Evolutionary conservation across 106 monocot genomes (phyloP).

Genomic region (Dendrobium nobile): DNA sequence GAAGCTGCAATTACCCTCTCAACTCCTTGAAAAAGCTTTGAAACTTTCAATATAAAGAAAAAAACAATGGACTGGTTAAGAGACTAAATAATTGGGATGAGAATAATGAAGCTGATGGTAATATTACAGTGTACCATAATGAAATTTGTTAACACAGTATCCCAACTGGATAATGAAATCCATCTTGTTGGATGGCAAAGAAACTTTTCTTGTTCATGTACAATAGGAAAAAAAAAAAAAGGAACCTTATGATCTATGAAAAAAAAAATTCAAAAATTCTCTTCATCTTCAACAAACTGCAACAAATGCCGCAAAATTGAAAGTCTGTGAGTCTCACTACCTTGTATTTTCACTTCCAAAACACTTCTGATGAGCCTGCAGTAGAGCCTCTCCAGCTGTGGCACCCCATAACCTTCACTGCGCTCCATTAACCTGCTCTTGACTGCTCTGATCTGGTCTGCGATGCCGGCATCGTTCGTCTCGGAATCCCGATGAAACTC

Average conservation of each 20-base stretch:
- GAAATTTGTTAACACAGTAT: background rate
- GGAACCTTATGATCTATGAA: background rate
- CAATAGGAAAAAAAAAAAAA: background rate
- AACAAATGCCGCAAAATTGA: slow-evolving; percentile 62
- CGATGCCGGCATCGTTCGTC: slow-evolving; percentile 29
- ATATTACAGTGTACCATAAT: no score
- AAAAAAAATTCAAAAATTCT: slow-evolving; percentile 53
- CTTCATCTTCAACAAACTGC: slow-evolving; percentile 57
- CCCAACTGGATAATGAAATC: background rate
- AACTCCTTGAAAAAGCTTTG: no score
- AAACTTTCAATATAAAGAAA: no score
- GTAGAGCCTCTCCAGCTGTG: slow-evolving; percentile 84
- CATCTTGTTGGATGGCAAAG: background rate
- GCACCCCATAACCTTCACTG: slow-evolving; percentile 47
- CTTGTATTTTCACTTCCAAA: slow-evolving; percentile 35
- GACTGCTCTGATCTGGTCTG: slow-evolving; percentile 24
- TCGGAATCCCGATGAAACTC: slow-evolving; percentile 9
- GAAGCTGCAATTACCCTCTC: no score
- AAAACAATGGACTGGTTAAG: no score
- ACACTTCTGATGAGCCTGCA: slow-evolving; percentile 52
- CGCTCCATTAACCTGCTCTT: slow-evolving; percentile 49
- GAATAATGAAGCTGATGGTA: no score
- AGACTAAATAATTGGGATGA: no score
- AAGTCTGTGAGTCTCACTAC: slow-evolving; percentile 32
- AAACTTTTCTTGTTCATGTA: slow-evolving; percentile 3